phyloP scores from a whole-genome alignment of 139 green algal species.

The Chlamydomonas schloesseri region DNA sequence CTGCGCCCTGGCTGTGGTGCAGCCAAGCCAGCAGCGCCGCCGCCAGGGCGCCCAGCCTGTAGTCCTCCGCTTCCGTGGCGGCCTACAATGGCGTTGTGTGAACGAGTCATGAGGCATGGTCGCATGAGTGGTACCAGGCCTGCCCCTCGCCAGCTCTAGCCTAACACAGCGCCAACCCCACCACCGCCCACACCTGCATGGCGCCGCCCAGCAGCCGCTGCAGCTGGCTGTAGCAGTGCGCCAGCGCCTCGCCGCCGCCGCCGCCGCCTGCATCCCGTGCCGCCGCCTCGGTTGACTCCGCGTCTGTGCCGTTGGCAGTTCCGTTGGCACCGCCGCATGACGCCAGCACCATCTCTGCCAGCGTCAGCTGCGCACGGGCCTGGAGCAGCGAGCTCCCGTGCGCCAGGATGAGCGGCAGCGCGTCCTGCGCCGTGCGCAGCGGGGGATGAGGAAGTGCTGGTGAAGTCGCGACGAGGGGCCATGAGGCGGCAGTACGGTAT shows the following conservation, averaged over 20 bases:
- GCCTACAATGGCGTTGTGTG: background rate
- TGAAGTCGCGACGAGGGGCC: too few relatives aligned
- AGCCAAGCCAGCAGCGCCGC: conserved; percentile 31
- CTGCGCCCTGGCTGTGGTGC: conserved; percentile 19
- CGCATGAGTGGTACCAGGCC: too few relatives aligned
- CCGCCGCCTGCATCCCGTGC: background rate
- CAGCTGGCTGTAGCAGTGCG: conserved; percentile 22
- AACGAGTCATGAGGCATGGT: background rate
- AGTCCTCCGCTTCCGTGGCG: conserved; percentile 9
- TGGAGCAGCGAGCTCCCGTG: conserved; percentile 51
- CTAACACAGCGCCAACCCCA: background rate
- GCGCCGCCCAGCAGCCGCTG: background rate
- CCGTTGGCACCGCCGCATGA: too few relatives aligned
- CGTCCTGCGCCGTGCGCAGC: conserved; percentile 28
- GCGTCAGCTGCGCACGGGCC: conserved; percentile 48
- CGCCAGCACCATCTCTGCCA: conserved; percentile 62
- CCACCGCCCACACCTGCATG: background rate
- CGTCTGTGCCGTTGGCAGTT: too few relatives aligned
- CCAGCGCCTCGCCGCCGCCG: background rate
- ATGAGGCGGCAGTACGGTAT: too few relatives aligned
- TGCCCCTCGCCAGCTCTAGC: background rate
- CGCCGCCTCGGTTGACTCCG: too few relatives aligned
- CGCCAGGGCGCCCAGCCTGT: conserved; percentile 2
- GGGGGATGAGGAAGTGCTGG: too few relatives aligned
- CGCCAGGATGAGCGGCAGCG: conserved; percentile 61